Percentiles rank a stretch among this genome's conserved stretches.
Conservation (phyloP, 495 filamentous ascomycete genomes). For the Sabuloglossum arenarium region DNA sequence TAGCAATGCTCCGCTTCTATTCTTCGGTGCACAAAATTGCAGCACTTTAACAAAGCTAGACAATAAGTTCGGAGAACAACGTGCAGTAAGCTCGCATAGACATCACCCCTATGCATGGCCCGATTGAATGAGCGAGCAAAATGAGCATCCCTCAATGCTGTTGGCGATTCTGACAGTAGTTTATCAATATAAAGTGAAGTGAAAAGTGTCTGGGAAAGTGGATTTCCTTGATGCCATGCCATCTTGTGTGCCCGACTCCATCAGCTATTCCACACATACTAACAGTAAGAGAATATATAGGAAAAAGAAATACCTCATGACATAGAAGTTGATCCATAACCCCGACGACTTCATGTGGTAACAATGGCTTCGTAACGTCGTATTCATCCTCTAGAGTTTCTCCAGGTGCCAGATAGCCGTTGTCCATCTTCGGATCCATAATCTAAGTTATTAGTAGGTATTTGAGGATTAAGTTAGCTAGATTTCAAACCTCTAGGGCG, state of each 20-base stretch:
- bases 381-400: conserved; percentile 74
- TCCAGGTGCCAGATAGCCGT: conserved; percentile 53
- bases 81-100: conserved; percentile 24
- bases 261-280: background rate
- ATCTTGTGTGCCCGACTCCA: conserved; percentile 36
- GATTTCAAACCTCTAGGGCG: conserved; percentile 55
- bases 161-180: conserved; percentile 50
- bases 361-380: conserved; percentile 46
- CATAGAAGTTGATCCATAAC: conserved; percentile 89
- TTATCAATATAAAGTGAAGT: conserved; percentile 86
- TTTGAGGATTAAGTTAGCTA: conserved; percentile 1
- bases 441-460: conserved; percentile 33
- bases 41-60: conserved; percentile 61
- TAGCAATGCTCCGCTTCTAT: conserved; percentile 66
- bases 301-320: conserved; percentile 42
- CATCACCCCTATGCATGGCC: conserved; percentile 13
- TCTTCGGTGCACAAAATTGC: conserved; percentile 52
- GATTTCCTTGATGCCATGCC: conserved; percentile 91
- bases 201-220: conserved; percentile 83
- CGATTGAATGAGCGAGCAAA: conserved; percentile 28
- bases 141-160: conserved; percentile 42
- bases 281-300: conserved; percentile 4
- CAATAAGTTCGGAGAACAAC: conserved; percentile 71
- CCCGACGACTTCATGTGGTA: conserved; percentile 64
- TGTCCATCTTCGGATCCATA: conserved; percentile 98